Evolutionary conservation across 1,284 basidiomycete genomes (phyloP).

Genomic region (Ceratobasidium sp.): DNA sequence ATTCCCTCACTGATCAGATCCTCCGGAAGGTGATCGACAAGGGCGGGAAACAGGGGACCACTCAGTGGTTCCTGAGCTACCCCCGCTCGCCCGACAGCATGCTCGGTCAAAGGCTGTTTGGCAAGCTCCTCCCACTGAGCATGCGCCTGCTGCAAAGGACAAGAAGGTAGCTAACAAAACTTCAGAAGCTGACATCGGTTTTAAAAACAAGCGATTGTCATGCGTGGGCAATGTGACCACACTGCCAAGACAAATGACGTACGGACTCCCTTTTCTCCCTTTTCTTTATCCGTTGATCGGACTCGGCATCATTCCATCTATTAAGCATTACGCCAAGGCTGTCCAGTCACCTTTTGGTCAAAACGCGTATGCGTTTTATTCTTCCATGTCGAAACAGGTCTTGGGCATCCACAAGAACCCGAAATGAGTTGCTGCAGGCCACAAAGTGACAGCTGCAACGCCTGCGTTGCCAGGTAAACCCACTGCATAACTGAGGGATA

Average conservation of each 20-base stretch:
- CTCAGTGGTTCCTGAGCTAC: constrained; percentile 83
- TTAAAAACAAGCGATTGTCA: constrained; percentile 73
- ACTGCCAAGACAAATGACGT: constrained; percentile 77
- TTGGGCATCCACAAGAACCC: constrained; percentile 91
- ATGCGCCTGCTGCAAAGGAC: constrained; percentile 12
- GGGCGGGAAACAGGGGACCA: constrained; percentile 89
- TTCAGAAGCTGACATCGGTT: constrained; percentile 51
- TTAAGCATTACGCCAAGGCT: constrained; percentile 83
- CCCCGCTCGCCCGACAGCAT: constrained; percentile 77
- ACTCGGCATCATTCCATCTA: constrained; percentile 42
- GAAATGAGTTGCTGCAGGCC: constrained; percentile 74
- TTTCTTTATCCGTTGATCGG: constrained; percentile 16
- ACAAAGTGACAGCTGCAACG: constrained; percentile 61
- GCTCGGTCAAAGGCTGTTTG: constrained; percentile 76
- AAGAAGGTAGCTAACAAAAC: constrained; percentile 7
- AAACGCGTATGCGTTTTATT: constrained; percentile 81
- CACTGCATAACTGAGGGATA: neutral
- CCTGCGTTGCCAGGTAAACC: constrained; percentile 49
- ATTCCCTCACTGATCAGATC: constrained; percentile 78
- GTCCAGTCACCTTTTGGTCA: constrained; percentile 81
- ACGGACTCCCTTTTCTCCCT: constrained; percentile 52
- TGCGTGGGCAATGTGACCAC: constrained; percentile 86
- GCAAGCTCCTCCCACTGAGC: constrained; percentile 58
- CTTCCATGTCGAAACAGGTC: constrained; percentile 82
- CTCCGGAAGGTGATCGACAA: constrained; percentile 89